Base-by-base conservation (phyloP, 306 rosid genomes). In the Citrullus mucosospermus region DNA sequence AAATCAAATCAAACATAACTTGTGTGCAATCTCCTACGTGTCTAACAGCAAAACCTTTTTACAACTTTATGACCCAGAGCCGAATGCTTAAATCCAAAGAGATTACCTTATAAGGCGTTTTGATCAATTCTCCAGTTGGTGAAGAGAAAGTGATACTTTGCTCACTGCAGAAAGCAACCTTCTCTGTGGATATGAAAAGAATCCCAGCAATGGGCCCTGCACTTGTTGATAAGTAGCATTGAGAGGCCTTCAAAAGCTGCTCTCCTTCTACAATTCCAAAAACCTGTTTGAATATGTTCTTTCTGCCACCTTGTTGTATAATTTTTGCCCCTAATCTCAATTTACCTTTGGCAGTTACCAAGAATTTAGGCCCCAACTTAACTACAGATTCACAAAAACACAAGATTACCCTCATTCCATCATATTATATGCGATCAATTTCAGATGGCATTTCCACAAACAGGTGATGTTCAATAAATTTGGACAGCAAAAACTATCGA, bases 201-300 rank as follows among this genome's bases (percentile, higher is more conserved):
- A 86, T 84, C 48, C 98, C 98, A 46, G 98, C 89, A 85, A 93
- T 88, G 62, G 98, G 97, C 74, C 98, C 97, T 59, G 81, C 86
- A 36, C 91, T 88, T 14, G 98, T 91, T 6, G 89, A 90, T 38
- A 93, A 75, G 79, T 93, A 93, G 67, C 98, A 93, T 20, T 90
- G 98, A 8, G 95, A 93, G 20, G 98, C 98, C 75, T 93, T 93
- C 81, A 93, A 82, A 15, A 93, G 84, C 85, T 87, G 36, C 80
- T 93, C 97, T n/a, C 88, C 93, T 82, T 86, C 89, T 16, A 81
- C 80, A 76, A 85, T 81, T 44, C 92, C 91, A 80, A 93, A 93
- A 53, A 81, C 57, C 28, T 84, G 88, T 82, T 88, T 93, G 79
- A 91, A 91, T 34, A 93, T 84, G 56, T 91, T 93, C 76, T 81